Base-by-base conservation (phyloP, 768 basidiomycete genomes). In the Calocera viscosa region DNA sequence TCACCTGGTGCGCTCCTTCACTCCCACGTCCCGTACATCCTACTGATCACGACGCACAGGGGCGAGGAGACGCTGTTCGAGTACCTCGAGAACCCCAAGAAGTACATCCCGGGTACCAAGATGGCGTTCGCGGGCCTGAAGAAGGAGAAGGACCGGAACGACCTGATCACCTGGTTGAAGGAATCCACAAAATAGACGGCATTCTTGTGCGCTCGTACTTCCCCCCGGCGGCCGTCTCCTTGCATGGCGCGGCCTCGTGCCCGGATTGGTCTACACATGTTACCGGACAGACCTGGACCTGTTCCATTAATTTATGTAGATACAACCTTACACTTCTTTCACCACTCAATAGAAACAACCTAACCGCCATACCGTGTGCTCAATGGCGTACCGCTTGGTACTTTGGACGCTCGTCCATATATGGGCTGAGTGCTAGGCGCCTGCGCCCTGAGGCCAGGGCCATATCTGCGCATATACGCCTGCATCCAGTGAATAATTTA, bases 61-160 rank as follows among this genome's bases (percentile, higher is more conserved):
- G 79, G 82, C 38, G 88, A 91, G 78, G 64, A 86, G 19, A 95
- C 93, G n/a, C 82, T 97, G 40, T 96, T 95, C 76, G 94, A 94
- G 67, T 94, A 94, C 78, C 86, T 94, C 65, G 90, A 93, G 80
- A 93, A 96, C 83, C 94, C 94, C 69, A 97, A 97, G 83, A 95
- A 91, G 89, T 94, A 93, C 80, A 94, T 94, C 71, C 91, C 91
- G 40, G 94, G 94, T 63, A 96, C 94, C 64, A 96, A 95, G 82
- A 97, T 97, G 94, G 94, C 94, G 67, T 97, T 96, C 72, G 93
- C 94, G 71, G 95, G 95, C 73, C 80, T 98, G 76, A 98, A 97
- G 88, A 98, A 97, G 85, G 91, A 91, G 11, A 92, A 94, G 83
- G 94, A 97, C 77, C 87, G 94, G 80, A 90, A 86, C 76, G 94